phyloP scores from a whole-genome alignment of 169 alveolate genomes.

The Plasmodium yoelii region DNA sequence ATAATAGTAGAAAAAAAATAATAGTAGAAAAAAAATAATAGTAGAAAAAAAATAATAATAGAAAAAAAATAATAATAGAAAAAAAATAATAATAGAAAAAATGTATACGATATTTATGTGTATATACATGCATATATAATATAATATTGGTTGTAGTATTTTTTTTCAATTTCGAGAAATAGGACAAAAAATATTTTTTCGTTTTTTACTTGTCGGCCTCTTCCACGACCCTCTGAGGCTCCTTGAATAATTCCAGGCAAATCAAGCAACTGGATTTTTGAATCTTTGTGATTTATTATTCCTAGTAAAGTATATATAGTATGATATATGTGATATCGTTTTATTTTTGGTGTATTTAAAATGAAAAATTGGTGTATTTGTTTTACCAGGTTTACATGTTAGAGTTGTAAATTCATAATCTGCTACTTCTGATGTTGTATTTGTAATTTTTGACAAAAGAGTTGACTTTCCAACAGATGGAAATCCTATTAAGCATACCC shows the following conservation, averaged over 20 bases:
- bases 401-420: slow-evolving; percentile 99
- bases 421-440: slow-evolving; percentile 97
- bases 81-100: neutral
- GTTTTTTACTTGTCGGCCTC: slow-evolving; percentile 95
- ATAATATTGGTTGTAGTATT: neutral
- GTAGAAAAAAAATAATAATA: neutral
- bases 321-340: too few species aligned
- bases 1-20: neutral
- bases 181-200: neutral
- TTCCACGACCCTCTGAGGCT: slow-evolving; percentile 99
- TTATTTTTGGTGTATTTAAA: too few species aligned
- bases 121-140: neutral
- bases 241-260: slow-evolving; percentile 97
- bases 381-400: slow-evolving; percentile 98
- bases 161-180: neutral
- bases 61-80: neutral
- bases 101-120: neutral
- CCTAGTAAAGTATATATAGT: slow-evolving; percentile 17
- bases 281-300: slow-evolving; percentile 92
- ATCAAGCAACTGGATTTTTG: slow-evolving; percentile 96
- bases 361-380: neutral
- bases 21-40: too few species aligned
- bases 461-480: slow-evolving; percentile 99
- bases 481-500: slow-evolving; percentile 99
- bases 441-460: slow-evolving; percentile 96